These are phyloP conservation scores for Leccinum pellstonianum DNA, from an alignment of 768 basidiomycete genomes.

Conservation along the genomic window DNA sequence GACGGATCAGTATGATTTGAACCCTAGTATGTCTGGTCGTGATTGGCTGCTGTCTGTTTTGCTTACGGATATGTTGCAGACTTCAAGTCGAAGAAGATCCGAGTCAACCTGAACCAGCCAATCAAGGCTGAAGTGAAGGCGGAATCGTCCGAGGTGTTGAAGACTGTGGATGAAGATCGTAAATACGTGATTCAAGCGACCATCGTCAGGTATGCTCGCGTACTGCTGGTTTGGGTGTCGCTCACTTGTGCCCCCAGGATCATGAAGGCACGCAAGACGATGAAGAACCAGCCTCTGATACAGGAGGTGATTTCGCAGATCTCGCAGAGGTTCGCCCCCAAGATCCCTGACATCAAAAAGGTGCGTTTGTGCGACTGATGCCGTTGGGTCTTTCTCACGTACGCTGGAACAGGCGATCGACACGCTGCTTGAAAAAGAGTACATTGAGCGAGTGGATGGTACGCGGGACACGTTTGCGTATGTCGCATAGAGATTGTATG, in stretches of 20 bases:
- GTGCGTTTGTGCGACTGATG: constrained; percentile 34
- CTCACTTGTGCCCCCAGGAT: constrained; percentile 48
- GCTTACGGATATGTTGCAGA: constrained; percentile 37
- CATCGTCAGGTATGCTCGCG: constrained; percentile 62
- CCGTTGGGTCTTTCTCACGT: neutral
- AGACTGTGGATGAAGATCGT: constrained; percentile 87
- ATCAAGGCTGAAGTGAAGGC: constrained; percentile 95
- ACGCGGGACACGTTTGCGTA: constrained; percentile 71
- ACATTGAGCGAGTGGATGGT: constrained; percentile 91
- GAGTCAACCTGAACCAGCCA: constrained; percentile 86
- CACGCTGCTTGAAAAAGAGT: constrained; percentile 92
- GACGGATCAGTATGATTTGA: constrained; percentile 87
- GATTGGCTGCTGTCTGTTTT: neutral
- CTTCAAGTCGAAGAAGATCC: constrained; percentile 93
- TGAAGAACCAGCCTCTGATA: constrained; percentile 91
- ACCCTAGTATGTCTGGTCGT: constrained; percentile 53
- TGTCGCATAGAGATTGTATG: constrained; percentile 30
- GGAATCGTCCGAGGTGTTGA: constrained; percentile 85
- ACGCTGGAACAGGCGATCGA: constrained; percentile 68
- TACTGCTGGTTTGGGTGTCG: neutral
- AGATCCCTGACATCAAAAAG: constrained; percentile 97
- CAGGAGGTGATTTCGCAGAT: constrained; percentile 91
- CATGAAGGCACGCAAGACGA: constrained; percentile 93
- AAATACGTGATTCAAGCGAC: constrained; percentile 96
- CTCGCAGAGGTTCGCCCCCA: constrained; percentile 84